Percentiles rank a stretch among this genome's conserved stretches.
Conservation (phyloP, 2,329 filamentous ascomycete species). For the Stachybotrys chlorohalonatus region DNA sequence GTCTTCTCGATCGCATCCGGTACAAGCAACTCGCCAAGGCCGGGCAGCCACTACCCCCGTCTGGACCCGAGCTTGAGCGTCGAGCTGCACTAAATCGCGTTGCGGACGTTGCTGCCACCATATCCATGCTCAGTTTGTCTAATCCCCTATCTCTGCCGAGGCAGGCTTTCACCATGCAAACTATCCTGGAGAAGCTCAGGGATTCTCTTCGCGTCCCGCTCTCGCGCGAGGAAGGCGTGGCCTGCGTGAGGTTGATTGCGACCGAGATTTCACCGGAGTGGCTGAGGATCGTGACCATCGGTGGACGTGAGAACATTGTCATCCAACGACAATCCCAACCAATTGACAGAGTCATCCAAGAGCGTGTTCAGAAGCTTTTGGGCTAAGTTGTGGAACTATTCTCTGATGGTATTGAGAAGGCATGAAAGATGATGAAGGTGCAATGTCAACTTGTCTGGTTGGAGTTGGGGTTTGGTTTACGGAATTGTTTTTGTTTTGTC, state of each 20-base stretch:
- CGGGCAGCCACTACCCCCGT: constrained; percentile 47
- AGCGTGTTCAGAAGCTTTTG: constrained; percentile 25
- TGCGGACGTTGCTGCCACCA: constrained; percentile 57
- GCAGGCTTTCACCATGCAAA: constrained; percentile 56
- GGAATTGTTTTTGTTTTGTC: no score
- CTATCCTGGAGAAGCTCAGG: constrained; percentile 54
- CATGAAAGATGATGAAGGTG: neutral
- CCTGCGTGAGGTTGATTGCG: constrained; percentile 42
- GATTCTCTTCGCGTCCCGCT: constrained; percentile 55
- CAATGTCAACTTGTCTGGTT: neutral
- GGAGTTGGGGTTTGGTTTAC: no score
- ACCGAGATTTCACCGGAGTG: constrained; percentile 47
- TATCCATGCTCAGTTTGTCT: constrained; percentile 56
- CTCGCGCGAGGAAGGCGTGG: constrained; percentile 40
- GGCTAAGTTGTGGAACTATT: constrained; percentile 3
- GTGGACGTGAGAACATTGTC: constrained; percentile 47
- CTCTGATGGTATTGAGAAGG: constrained; percentile 15
- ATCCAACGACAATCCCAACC: constrained; percentile 37
- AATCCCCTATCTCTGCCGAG: constrained; percentile 39
- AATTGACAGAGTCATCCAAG: constrained; percentile 24
- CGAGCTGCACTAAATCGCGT: constrained; percentile 58
- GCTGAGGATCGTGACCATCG: constrained; percentile 42
- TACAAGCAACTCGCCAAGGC: constrained; percentile 55
- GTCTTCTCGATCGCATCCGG: constrained; percentile 67
- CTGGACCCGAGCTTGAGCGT: constrained; percentile 48